phyloP scores from a whole-genome alignment of 2,329 filamentous ascomycete species.

The Cercospora zeina region DNA sequence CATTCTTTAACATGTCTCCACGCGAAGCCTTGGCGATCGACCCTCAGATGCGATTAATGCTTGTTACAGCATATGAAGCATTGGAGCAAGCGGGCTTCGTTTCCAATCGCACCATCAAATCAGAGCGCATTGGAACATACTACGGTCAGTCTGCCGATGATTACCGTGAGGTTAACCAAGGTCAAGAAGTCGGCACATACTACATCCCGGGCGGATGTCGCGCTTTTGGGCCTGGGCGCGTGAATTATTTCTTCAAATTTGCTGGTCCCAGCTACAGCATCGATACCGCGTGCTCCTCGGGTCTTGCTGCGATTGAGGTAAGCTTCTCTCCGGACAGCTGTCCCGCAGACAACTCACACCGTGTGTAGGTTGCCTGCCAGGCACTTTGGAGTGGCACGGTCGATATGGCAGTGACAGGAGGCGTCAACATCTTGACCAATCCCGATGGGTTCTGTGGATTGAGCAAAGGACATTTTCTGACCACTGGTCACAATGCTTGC shows the following conservation, averaged over 20 bases:
- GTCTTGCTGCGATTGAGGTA: constrained; percentile 32
- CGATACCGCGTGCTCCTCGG: constrained; percentile 39
- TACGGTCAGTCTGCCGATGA: constrained; percentile 76
- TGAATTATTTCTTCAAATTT: constrained; percentile 68
- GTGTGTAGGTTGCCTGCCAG: constrained; percentile 29
- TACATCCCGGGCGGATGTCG: constrained; percentile 64
- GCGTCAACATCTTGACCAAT: constrained; percentile 32
- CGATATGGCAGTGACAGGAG: constrained; percentile 38
- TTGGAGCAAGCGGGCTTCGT: constrained; percentile 79
- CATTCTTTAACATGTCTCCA: constrained; percentile 89
- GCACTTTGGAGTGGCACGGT: constrained; percentile 36
- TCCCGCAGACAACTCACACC: not conserved
- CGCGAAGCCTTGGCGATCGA: constrained; percentile 76
- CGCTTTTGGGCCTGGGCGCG: constrained; percentile 63
- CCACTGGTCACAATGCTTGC: constrained; percentile 26
- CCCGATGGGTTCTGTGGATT: constrained; percentile 28
- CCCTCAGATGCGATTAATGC: constrained; percentile 74
- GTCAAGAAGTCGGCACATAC: constrained; percentile 70
- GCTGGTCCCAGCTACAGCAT: constrained; percentile 33
- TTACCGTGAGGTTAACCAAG: constrained; percentile 73
- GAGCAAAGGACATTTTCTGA: constrained; percentile 34
- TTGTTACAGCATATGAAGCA: constrained; percentile 77
- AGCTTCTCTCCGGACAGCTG: not conserved
- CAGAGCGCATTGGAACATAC: constrained; percentile 69
- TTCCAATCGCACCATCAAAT: constrained; percentile 66